Conservation (phyloP, 306 rosid genomes). For the Trichosanthes truncata region DNA sequence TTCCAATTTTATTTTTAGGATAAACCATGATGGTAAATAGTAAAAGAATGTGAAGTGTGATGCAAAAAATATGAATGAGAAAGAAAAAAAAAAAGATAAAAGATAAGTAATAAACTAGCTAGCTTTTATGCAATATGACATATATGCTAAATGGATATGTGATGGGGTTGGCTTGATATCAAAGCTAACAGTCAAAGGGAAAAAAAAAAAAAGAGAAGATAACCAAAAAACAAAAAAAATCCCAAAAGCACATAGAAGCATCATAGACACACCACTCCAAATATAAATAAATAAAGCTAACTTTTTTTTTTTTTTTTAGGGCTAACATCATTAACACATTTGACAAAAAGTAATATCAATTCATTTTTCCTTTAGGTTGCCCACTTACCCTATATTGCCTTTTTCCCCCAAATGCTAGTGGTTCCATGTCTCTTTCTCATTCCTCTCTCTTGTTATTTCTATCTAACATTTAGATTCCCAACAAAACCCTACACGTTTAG, state of each 20-base stretch:
- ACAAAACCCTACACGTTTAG: not conserved
- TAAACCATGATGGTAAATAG: not conserved
- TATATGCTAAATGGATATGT: conserved; percentile 26
- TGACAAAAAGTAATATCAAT: conserved; percentile 34
- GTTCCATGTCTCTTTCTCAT: conserved; percentile 3
- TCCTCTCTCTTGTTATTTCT: not conserved
- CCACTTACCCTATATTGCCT: conserved; percentile 23
- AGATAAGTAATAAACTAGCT: not conserved
- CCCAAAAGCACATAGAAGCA: not conserved
- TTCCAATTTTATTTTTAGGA: not conserved
- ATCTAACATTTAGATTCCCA: not conserved
- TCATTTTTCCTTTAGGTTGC: conserved; percentile 20
- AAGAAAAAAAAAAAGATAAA: not conserved
- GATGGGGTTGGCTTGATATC: conserved; percentile 57
- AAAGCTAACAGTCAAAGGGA: conserved; percentile 78
- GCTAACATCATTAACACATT: conserved; percentile 59
- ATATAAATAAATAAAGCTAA: conserved; percentile 5
- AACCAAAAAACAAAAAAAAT: not conserved
- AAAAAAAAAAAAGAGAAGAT: conserved; percentile 11
- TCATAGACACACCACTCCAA: not conserved
- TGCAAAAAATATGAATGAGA: not conserved
- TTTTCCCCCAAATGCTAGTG: conserved; percentile 37
- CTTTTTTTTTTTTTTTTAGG: not conserved
- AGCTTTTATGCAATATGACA: not conserved
- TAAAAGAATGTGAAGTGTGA: too few relatives aligned